Conservation (phyloP, 1,284 basidiomycete genomes). For the Heliocybe sulcata region DNA sequence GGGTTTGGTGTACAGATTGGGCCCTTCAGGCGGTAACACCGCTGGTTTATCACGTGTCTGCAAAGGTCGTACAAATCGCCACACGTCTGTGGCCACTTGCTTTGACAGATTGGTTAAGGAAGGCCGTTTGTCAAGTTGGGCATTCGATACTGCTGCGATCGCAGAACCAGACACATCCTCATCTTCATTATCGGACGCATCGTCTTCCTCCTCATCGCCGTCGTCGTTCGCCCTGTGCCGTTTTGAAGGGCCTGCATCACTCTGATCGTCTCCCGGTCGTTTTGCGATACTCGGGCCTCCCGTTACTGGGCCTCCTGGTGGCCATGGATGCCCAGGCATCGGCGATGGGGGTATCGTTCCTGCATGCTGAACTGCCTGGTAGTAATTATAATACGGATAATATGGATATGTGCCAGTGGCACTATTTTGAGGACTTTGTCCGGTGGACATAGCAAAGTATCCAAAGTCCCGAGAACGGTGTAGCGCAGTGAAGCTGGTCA, state of each 20-base stretch:
- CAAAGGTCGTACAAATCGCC: constrained; percentile 1
- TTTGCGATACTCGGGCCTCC: not conserved
- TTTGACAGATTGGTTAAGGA: not conserved
- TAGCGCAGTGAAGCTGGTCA: not conserved
- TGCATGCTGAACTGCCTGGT: not conserved
- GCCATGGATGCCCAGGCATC: not conserved
- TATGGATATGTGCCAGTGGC: not conserved
- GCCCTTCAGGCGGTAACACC: not conserved
- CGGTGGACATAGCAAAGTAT: not conserved
- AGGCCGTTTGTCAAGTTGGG: not conserved
- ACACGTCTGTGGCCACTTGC: constrained; percentile 1
- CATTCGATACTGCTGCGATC: not conserved
- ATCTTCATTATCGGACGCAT: not conserved
- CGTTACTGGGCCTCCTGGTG: not conserved
- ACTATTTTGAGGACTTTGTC: not conserved
- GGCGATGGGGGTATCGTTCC: not conserved
- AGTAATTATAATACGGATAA: constrained; percentile 2
- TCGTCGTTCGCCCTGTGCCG: not conserved
- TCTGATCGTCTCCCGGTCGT: not conserved
- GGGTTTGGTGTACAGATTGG: constrained; percentile 1
- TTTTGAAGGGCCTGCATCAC: not conserved
- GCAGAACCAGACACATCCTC: not conserved
- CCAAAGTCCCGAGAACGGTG: not conserved
- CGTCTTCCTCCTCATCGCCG: not conserved
- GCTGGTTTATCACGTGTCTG: not conserved